These are phyloP conservation scores for Dacryopinax primogenitus DNA, from an alignment of 768 basidiomycete species.

Conservation along the genomic window DNA sequence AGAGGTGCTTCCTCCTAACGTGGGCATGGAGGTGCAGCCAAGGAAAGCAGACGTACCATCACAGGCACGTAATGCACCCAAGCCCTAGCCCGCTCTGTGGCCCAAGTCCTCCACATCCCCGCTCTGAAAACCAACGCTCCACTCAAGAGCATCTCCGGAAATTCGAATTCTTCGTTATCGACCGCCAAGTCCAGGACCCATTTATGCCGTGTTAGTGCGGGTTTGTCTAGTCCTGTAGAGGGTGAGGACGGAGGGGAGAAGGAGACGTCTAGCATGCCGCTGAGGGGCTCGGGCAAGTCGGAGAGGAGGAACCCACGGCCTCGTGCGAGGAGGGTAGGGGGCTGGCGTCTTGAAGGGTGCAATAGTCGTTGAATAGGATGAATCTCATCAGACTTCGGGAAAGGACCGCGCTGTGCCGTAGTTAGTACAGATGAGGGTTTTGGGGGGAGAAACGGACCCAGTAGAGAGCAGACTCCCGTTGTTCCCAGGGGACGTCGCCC, in stretches of 20 bases:
- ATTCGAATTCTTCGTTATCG: neutral
- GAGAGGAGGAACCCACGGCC: neutral
- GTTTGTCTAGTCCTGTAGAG: neutral
- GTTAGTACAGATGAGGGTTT: neutral
- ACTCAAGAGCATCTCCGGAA: neutral
- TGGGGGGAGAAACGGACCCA: neutral
- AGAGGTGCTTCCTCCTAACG: no score
- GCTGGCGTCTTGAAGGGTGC: neutral
- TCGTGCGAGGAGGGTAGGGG: neutral
- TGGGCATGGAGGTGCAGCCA: no score
- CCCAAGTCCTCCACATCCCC: neutral
- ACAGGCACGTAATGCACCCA: slow-evolving; percentile 8
- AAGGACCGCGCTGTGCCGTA: neutral
- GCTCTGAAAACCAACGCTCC: neutral
- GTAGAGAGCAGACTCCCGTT: neutral
- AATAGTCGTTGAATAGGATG: neutral
- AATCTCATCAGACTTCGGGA: neutral
- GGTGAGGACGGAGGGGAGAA: neutral
- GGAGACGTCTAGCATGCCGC: neutral
- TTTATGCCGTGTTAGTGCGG: neutral
- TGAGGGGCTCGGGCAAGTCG: neutral
- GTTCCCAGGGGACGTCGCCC: neutral
- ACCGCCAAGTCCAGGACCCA: neutral
- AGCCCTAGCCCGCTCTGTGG: neutral
- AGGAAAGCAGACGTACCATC: neutral